phyloP scores from a whole-genome alignment of 805 yeast genomes.

The Metschnikowia arizonensis region DNA sequence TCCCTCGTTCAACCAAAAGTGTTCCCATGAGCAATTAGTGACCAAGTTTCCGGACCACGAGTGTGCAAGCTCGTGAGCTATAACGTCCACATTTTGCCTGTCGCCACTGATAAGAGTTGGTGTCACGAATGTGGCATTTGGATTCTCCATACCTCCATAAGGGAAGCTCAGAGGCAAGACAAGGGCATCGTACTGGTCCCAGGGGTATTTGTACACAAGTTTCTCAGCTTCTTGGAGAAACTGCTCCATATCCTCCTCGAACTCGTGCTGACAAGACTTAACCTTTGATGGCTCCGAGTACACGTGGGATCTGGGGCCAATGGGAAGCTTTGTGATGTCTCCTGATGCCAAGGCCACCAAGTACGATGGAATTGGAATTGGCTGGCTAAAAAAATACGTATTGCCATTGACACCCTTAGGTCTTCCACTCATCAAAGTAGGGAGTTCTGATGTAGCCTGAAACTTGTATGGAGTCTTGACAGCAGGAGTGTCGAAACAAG shows the following conservation, averaged over 20 bases:
- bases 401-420: constrained; percentile 21
- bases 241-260: constrained; percentile 72
- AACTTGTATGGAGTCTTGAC: constrained; percentile 64
- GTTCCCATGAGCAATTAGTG: constrained; percentile 88
- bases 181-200: constrained; percentile 78
- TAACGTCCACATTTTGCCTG: constrained; percentile 79
- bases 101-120: constrained; percentile 86
- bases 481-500: constrained; percentile 88
- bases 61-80: constrained; percentile 91
- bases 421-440: constrained; percentile 73
- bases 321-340: constrained; percentile 57
- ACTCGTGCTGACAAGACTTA: constrained; percentile 70
- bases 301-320: constrained; percentile 85
- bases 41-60: constrained; percentile 92
- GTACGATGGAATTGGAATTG: constrained; percentile 82
- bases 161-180: constrained; percentile 76
- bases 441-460: constrained; percentile 56
- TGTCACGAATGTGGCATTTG: constrained; percentile 85
- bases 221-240: constrained; percentile 76
- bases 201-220: constrained; percentile 73
- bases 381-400: constrained; percentile 57
- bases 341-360: constrained; percentile 84
- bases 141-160: constrained; percentile 95
- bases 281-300: constrained; percentile 72
- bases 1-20: constrained; percentile 93